phyloP scores from a whole-genome alignment of 225 moss, liverwort and hornwort species.

The Straminergon stramineum region DNA sequence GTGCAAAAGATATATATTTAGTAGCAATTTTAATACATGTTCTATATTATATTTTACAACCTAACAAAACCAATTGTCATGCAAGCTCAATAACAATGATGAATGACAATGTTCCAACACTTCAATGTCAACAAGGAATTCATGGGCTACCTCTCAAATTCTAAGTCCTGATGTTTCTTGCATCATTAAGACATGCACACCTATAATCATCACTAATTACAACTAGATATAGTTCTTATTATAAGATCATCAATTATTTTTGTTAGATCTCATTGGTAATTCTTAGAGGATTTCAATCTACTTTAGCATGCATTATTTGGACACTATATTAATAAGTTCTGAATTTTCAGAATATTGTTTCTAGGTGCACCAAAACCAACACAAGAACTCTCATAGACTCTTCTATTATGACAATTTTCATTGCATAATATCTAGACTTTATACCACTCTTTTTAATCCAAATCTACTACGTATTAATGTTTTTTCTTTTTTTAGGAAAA shows the following conservation, averaged over 20 bases:
- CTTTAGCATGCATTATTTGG: not conserved
- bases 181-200: not conserved
- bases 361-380: not conserved
- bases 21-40: not conserved
- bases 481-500: too few relatives aligned
- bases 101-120: not conserved
- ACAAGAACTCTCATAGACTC: not conserved
- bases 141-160: not conserved
- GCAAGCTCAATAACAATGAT: rapidly evolving
- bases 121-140: not conserved
- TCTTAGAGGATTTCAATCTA: not conserved
- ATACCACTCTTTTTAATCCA: not conserved
- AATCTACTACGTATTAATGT: too few relatives aligned
- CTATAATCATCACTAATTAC: not conserved
- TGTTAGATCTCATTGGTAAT: not conserved
- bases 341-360: not conserved
- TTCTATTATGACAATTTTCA: not conserved
- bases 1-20: not conserved
- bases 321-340: not conserved
- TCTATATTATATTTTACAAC: not conserved
- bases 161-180: not conserved
- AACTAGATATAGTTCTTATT: rapidly evolving
- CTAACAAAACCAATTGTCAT: not conserved
- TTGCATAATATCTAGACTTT: not conserved
- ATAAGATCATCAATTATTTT: not conserved